Percentiles rank a stretch among this genome's conserved stretches.
Conservation (phyloP, 2,329 filamentous ascomycete species). For the Sclerotiophoma versabilis region DNA sequence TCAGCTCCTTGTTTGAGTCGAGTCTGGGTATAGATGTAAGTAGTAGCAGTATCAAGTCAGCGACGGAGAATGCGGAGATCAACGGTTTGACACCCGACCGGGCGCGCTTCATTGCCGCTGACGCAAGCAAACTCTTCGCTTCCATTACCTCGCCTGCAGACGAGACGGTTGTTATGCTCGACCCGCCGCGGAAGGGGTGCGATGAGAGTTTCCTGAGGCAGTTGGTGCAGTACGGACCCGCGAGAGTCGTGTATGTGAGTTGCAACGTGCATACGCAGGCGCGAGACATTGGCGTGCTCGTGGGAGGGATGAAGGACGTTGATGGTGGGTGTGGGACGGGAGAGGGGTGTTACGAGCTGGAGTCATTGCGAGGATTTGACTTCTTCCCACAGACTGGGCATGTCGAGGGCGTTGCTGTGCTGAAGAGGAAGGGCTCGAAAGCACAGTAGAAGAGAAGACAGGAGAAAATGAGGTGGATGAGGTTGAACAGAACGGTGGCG, state of each 20-base stretch:
- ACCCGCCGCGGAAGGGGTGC: slow-evolving; percentile 96
- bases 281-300: slow-evolving; percentile 85
- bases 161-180: slow-evolving; percentile 91
- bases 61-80: slow-evolving; percentile 76
- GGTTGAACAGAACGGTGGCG: neutral
- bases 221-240: slow-evolving; percentile 77
- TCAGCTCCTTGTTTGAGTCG: slow-evolving; percentile 79
- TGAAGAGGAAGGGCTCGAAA: slow-evolving; percentile 53
- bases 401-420: slow-evolving; percentile 69
- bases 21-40: slow-evolving; percentile 93
- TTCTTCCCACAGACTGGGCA: slow-evolving; percentile 90
- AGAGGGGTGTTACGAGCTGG: slow-evolving; percentile 74
- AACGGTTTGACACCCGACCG: slow-evolving; percentile 74
- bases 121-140: slow-evolving; percentile 83
- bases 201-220: slow-evolving; percentile 84
- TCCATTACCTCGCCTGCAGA: slow-evolving; percentile 75
- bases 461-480: too few relatives aligned
- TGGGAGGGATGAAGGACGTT: slow-evolving; percentile 67
- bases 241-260: slow-evolving; percentile 88
- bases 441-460: neutral
- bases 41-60: slow-evolving; percentile 76
- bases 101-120: slow-evolving; percentile 86
- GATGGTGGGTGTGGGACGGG: slow-evolving; percentile 46
- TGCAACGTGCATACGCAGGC: slow-evolving; percentile 99
- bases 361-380: slow-evolving; percentile 91